A percentile compares a stretch with the other conserved stretches of the same genome.
Conservation (phyloP, 805 yeast genomes). For the Wickerhamiella alocasiicola region DNA sequence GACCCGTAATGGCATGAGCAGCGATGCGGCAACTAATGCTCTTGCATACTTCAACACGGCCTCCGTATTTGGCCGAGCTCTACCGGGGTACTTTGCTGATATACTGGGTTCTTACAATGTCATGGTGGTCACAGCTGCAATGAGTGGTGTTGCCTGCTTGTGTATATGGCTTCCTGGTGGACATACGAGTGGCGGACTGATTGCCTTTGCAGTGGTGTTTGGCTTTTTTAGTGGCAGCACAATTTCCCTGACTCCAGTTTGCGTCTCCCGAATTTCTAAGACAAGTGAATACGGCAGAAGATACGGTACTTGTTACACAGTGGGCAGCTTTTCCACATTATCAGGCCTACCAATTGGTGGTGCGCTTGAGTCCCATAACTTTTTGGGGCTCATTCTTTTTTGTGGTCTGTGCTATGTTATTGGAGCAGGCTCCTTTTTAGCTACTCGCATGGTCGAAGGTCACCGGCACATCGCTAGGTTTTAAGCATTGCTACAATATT, state of each 20-base stretch:
- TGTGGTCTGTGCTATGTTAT: slow-evolving; percentile 24
- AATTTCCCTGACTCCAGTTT: slow-evolving; percentile 52
- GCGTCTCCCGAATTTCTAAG: slow-evolving; percentile 53
- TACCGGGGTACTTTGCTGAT: slow-evolving; percentile 48
- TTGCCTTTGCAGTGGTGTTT: slow-evolving; percentile 36
- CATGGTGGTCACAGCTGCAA: slow-evolving; percentile 36
- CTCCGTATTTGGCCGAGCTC: slow-evolving; percentile 41
- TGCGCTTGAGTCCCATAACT: slow-evolving; percentile 23
- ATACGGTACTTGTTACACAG: slow-evolving; percentile 52
- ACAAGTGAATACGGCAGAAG: slow-evolving; percentile 55
- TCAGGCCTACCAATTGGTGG: slow-evolving; percentile 32
- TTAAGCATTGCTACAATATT: too few relatives aligned
- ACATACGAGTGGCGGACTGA: slow-evolving; percentile 33
- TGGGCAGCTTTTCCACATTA: slow-evolving; percentile 28
- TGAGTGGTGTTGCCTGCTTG: slow-evolving; percentile 38
- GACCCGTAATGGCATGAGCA: slow-evolving; percentile 33
- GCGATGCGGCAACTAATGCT: slow-evolving; percentile 27
- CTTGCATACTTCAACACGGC: slow-evolving; percentile 34
- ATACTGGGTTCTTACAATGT: slow-evolving; percentile 44
- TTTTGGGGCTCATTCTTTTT: slow-evolving; percentile 26
- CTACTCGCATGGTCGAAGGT: slow-evolving; percentile 22
- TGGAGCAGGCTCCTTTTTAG: slow-evolving; percentile 20
- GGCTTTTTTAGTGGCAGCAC: slow-evolving; percentile 43
- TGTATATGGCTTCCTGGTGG: slow-evolving; percentile 55
- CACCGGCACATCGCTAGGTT: slow-evolving; percentile 18